phyloP scores from a whole-genome alignment of 2,329 filamentous ascomycete genomes.

The Aspergillus quadricinctus region DNA sequence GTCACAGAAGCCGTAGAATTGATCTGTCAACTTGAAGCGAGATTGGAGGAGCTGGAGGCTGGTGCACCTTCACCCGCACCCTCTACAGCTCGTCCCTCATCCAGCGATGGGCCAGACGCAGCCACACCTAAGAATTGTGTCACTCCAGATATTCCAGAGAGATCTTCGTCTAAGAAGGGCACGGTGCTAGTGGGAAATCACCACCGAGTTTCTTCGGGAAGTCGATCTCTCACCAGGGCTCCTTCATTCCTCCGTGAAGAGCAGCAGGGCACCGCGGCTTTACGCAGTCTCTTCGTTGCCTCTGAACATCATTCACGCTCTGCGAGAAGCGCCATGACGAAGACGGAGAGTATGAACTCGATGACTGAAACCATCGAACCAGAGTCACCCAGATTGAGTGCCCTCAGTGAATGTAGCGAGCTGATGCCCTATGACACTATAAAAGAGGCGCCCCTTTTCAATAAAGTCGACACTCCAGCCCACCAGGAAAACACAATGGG shows the following conservation, averaged over 20 bases:
- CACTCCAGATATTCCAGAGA: slow-evolving; percentile 35
- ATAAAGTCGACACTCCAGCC: slow-evolving; percentile 27
- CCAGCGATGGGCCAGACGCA: slow-evolving; percentile 21
- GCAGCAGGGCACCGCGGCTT: slow-evolving; percentile 32
- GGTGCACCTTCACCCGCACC: slow-evolving; percentile 17
- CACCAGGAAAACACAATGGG: slow-evolving; percentile 13
- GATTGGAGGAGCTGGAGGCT: slow-evolving; percentile 31
- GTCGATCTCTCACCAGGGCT: slow-evolving; percentile 28
- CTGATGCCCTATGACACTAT: slow-evolving; percentile 29
- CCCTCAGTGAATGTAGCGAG: slow-evolving; percentile 44
- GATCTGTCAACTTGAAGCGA: slow-evolving; percentile 41
- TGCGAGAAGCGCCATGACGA: slow-evolving; percentile 28
- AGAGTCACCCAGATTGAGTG: slow-evolving; percentile 39
- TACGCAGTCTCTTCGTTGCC: slow-evolving; percentile 37
- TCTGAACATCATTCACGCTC: slow-evolving; percentile 25
- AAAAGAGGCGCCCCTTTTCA: slow-evolving; percentile 16
- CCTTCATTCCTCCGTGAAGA: slow-evolving; percentile 39
- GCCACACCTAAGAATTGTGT: slow-evolving; percentile 25
- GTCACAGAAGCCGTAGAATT: slow-evolving; percentile 41
- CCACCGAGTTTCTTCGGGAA: slow-evolving; percentile 17
- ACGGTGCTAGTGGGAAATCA: slow-evolving; percentile 13
- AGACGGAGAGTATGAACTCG: slow-evolving; percentile 34
- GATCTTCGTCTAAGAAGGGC: slow-evolving; percentile 34
- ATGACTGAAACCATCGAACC: slow-evolving; percentile 31
- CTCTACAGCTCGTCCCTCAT: slow-evolving; percentile 23